Evolutionary conservation across 192 early-diverging fungal species (phyloP), one percentile per base, ranked within the genome.

Genomic region (Diversispora epigaea): DNA sequence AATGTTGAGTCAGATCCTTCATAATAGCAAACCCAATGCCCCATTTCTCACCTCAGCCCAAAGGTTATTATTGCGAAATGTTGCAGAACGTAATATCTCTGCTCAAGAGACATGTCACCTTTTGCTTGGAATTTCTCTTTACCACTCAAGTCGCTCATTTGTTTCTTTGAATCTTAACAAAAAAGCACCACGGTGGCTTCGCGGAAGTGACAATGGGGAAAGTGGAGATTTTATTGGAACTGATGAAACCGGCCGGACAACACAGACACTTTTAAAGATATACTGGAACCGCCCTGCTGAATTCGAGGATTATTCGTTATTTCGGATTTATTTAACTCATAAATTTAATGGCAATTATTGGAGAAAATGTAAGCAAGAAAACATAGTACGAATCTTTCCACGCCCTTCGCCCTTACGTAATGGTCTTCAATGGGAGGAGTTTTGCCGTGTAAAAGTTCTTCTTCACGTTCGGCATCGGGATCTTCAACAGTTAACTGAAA

Each of bases 91-190:
- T 5, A 1, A 25, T 0, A 62, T 62, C 9, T 62, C 63, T 17
- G 63, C 63, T 40, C 63, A 65, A 43, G 63, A 65, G 9, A 65
- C 63, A 3, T 40, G 11, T 41, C 63, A 65, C n/a, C 9, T 65
- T 65, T 39, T 65, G 2, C 63, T 65, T 41, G 39, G 63, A 9
- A 25, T 10, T 11, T 4, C 63, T 0, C 32, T 41, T 4, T 40
- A 41, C 19, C 4, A 10, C 0, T 65, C 39, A 40, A 40, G 32
- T 14, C 47, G 47, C 3, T 49, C 58, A 15, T 61, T 61, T 61
- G 4, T 61, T 61, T 25, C 58, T 2, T 65, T 65, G 15, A 65
- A 65, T 19, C 39, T 65, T 10, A 65, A 65, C 9, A 65, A 40
- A 21, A 0, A 65, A 41, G 12, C 39, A 65, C 39, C 63, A 3